Evolutionary conservation across 371 early-diverging fungal species (phyloP).

Genomic region (Mucor mucedo): DNA sequence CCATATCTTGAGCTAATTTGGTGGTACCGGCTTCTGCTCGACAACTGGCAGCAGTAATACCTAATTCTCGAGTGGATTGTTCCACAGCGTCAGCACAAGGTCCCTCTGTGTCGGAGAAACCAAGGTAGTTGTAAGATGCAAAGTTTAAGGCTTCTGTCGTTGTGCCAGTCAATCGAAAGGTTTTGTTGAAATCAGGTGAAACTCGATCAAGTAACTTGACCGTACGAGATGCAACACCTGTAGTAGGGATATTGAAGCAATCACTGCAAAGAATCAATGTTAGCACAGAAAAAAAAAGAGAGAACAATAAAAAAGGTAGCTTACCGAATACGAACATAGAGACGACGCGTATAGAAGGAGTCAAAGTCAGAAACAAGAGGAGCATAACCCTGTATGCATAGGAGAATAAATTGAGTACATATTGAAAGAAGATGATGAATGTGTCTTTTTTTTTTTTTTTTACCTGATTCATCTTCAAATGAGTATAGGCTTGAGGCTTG

Average conservation of each 20-base stretch:
- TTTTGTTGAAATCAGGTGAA: slow-evolving; percentile 82
- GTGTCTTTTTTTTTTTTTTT: background rate
- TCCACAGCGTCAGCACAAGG: slow-evolving; percentile 95
- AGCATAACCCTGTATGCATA: slow-evolving; percentile 73
- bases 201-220: slow-evolving; percentile 88
- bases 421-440: background rate
- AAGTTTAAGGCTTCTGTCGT: slow-evolving; percentile 90
- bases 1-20: slow-evolving; percentile 81
- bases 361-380: slow-evolving; percentile 95
- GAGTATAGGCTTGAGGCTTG: slow-evolving; percentile 69
- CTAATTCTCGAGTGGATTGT: slow-evolving; percentile 65
- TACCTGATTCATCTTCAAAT: slow-evolving; percentile 77
- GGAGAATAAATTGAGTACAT: too few relatives aligned
- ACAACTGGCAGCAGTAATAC: slow-evolving; percentile 70
- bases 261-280: slow-evolving; percentile 60
- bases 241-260: slow-evolving; percentile 97
- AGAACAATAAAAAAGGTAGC: slow-evolving; percentile 2
- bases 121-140: slow-evolving; percentile 99
- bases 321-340: slow-evolving; percentile 90
- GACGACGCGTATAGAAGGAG: slow-evolving; percentile 95
- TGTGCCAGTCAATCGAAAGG: slow-evolving; percentile 88
- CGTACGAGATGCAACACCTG: slow-evolving; percentile 93
- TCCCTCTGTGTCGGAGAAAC: slow-evolving; percentile 93
- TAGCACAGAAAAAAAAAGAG: background rate
- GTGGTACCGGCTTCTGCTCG: slow-evolving; percentile 76